Base-by-base conservation (phyloP, 768 basidiomycete genomes). In the Nidula microcarpa region DNA sequence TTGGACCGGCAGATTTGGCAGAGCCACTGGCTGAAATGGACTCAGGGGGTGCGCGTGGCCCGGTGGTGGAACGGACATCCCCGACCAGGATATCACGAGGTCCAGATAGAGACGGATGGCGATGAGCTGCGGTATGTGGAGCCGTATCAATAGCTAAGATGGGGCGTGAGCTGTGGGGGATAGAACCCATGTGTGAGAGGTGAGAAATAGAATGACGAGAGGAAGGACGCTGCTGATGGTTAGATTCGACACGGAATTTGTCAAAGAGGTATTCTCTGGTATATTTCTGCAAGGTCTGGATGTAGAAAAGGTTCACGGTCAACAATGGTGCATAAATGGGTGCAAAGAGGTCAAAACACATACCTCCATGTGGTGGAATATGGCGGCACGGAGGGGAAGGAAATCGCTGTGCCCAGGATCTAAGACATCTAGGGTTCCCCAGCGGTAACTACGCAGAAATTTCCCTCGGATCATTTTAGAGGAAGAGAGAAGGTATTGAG, bases 321-420 rank as follows among this genome's bases (percentile, higher is more conserved):
- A 45, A 30, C 6, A 16, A 44, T 45, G 30, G 39, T 5, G 11
- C 3, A 30, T 43, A 30, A 49, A 33, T 18, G 14, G 14, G 23
- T 23, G 44, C 11, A 57, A 57, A 57, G 47, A 54, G 50, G 45
- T 57, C 53, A 33, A 54, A 51, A 52, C 52, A 64, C 79, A 66
- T 74, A 93, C 92, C 80, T 89, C 84, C 86, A 94, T 89, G 67
- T 91, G 89, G 64, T 90, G 89, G 64, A 94, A 87, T 57, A 96
- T 82, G 47, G 89, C 90, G 33, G 79, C 78, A 53, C 90, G 84
- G 53, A 96, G 79, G 37, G 82, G 68, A 34, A 86, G 61, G 68
- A 95, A 94, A 68, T 96, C 94, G 62, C 84, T 86, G 61, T 95
- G 92, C 37, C 68, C 78, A 16, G 81, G 77, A 68, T 94, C 87